These are phyloP conservation scores for Dipteronia sinensis DNA, from an alignment of 345 rosid genomes.

Conservation along the genomic window DNA sequence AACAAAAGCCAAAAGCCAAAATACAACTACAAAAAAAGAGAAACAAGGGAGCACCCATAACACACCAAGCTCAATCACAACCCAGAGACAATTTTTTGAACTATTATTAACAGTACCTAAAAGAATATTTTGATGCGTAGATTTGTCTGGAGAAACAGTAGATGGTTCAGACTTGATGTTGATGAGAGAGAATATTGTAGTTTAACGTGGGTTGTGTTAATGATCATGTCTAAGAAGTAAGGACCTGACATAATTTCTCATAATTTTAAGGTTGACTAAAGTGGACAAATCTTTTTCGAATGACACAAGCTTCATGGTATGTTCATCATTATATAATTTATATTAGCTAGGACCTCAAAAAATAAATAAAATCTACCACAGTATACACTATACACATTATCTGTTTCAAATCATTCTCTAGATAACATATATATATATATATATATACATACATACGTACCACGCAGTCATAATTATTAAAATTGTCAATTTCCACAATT, in stretches of 20 bases:
- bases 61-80: no score
- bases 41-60: no score
- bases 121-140: background rate
- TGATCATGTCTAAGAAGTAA: background rate
- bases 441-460: no score
- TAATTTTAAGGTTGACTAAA: constrained; percentile 27
- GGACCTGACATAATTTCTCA: constrained; percentile 16
- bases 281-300: constrained; percentile 10
- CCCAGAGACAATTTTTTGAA: no score
- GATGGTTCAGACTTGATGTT: background rate
- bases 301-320: background rate
- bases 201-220: constrained; percentile 1
- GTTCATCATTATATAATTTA: background rate
- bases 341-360: background rate
- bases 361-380: background rate
- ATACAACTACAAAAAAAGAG: no score
- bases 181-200: background rate
- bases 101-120: no score
- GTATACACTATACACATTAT: background rate
- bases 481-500: background rate
- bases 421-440: background rate
- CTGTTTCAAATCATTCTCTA: background rate
- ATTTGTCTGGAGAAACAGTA: background rate
- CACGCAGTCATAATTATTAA: background rate
- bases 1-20: no score